Evolutionary conservation across 805 yeast species (phyloP).

Genomic region (Zygosaccharomyces siamensis): DNA sequence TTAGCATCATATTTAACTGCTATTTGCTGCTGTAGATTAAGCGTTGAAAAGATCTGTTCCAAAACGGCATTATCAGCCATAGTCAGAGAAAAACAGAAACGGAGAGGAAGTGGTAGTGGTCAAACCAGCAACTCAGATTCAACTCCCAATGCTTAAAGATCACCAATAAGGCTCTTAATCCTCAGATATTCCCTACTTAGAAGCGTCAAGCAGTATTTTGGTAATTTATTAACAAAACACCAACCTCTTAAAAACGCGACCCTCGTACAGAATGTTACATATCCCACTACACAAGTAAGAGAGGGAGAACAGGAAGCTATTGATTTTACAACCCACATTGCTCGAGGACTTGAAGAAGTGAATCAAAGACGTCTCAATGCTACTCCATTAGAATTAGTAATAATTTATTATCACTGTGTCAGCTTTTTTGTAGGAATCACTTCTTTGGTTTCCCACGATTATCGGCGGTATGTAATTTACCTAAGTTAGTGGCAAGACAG

Average conservation of each 20-base stretch:
- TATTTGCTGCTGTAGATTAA: conserved; percentile 41
- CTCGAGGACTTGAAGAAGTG: too few relatives aligned
- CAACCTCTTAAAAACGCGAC: background rate
- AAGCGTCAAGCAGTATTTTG: background rate
- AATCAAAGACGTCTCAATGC: too few relatives aligned
- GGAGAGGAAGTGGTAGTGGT: background rate
- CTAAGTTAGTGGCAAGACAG: too few relatives aligned
- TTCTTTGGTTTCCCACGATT: too few relatives aligned
- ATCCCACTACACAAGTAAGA: too few relatives aligned
- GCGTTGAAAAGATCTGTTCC: conserved; percentile 12
- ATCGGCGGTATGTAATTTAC: too few relatives aligned
- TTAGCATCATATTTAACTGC: conserved; percentile 43
- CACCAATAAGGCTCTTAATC: background rate
- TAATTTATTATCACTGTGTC: too few relatives aligned
- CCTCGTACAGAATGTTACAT: too few relatives aligned
- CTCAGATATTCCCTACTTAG: background rate
- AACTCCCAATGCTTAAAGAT: background rate
- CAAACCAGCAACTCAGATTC: background rate
- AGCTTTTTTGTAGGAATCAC: too few relatives aligned
- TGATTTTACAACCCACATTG: too few relatives aligned
- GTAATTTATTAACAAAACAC: background rate
- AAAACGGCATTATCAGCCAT: conserved; percentile 10
- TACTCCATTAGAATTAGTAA: too few relatives aligned
- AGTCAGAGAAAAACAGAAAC: background rate
- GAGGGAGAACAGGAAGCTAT: too few relatives aligned